Conservation (phyloP, 2,329 filamentous ascomycete species). For the Ilyonectria destructans region DNA sequence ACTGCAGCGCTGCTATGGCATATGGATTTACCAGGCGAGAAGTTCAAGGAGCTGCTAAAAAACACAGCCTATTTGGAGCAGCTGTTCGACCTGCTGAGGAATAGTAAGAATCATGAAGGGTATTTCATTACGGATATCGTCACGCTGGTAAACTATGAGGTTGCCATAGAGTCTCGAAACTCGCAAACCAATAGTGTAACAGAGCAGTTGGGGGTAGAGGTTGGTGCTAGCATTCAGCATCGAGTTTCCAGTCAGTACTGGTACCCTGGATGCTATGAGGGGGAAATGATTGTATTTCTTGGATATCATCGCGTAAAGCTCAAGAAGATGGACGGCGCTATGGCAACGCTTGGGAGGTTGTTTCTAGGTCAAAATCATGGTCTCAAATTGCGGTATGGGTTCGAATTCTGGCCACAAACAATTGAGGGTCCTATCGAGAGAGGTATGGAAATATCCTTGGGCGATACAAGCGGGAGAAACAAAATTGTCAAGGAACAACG, state of each 20-base stretch:
- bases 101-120: conserved; percentile 2
- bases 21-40: conserved; percentile 1
- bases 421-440: conserved; percentile 1
- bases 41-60: not conserved
- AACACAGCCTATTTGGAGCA: conserved; percentile 2
- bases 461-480: conserved; percentile 5
- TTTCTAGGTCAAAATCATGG: conserved; percentile 3
- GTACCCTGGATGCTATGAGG: conserved; percentile 1
- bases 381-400: conserved; percentile 1
- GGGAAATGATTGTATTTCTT: conserved; percentile 1
- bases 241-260: not conserved
- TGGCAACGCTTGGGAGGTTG: conserved; percentile 2
- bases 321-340: conserved; percentile 5
- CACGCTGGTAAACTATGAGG: not conserved
- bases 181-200: conserved; percentile 6
- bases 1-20: conserved; percentile 5
- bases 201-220: not conserved
- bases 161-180: conserved; percentile 6
- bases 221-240: conserved; percentile 6
- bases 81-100: not conserved
- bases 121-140: not conserved
- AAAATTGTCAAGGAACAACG: conserved; percentile 2
- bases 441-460: conserved; percentile 6
- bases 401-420: not conserved
- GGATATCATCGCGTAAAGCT: conserved; percentile 6